Evolutionary conservation across 73 alveolate species (phyloP), one percentile per base, ranked within the genome.

Genomic region (Paraurostyla sp.): DNA sequence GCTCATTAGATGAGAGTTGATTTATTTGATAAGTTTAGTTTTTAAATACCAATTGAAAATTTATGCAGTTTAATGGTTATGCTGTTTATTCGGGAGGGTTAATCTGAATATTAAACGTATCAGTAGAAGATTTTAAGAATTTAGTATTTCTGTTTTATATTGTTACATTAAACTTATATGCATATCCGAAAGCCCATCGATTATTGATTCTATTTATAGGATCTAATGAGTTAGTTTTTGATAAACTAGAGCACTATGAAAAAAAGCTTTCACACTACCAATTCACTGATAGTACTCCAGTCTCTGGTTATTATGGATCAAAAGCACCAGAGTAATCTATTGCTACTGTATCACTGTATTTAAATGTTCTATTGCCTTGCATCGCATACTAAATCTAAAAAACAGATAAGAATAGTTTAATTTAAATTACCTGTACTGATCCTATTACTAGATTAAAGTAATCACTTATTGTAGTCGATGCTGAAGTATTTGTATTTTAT

Each of bases 301-400:
- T 73, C 35, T 73, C 69, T 0, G 87, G 87, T 33, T 45, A 16
- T 6, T 48, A 18, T 16, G 87, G 87, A 48, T 73, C 87, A 30
- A 45, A 73, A 27, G 71, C 87, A 11, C 29, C 22, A 2, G 30
- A 2, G 32, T 73, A 73, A 73, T 45, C 71, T 9, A 73, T 25
- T 32, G 71, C 20, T 9, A 73, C 9, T 3, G 25, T 50, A 23
- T 73, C 46, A 42, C 38, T 11, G 63, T 69, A 69, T 38, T 43
- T 6, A 43, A 45, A 43, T 6, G 11, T 25, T 50, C 48, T 30
- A 13, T 7, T 27, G 50, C 59, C 59, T 45, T 43, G 33, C 1
- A 50, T 2, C 33, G 6, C 36, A 30, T 48, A 50, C 46, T 48
- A 48, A 1, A 73, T 23, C 87, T 73, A 73, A 43, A 69, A 7